Evolutionary conservation across 495 filamentous ascomycete species (phyloP).

Genomic region (Diplogelasinospora grovesii): DNA sequence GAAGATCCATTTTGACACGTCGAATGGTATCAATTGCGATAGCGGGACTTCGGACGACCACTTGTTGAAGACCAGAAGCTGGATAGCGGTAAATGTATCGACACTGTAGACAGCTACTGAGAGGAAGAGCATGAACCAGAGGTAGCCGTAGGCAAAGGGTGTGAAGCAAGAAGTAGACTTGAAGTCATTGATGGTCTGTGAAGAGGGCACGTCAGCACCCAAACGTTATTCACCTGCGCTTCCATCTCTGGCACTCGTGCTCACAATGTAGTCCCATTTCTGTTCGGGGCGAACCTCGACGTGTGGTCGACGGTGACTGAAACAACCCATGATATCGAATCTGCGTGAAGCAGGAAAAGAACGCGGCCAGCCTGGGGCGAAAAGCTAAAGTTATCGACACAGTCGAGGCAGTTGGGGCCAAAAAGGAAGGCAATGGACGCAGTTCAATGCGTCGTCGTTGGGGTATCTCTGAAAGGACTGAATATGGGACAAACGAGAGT

Average conservation of each 20-base stretch:
- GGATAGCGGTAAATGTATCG: constrained; percentile 89
- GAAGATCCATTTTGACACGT: constrained; percentile 80
- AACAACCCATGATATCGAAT: constrained; percentile 60
- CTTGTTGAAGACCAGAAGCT: constrained; percentile 72
- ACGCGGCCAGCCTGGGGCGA: constrained; percentile 11
- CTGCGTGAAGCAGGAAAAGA: constrained; percentile 10
- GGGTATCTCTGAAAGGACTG: constrained; percentile 20
- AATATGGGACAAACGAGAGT: constrained; percentile 5
- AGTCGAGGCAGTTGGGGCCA: constrained; percentile 17
- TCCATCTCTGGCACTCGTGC: constrained; percentile 32
- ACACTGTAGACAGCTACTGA: constrained; percentile 80
- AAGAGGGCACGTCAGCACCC: neutral
- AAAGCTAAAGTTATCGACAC: constrained; percentile 24
- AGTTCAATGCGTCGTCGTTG: constrained; percentile 20
- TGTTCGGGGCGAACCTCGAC: constrained; percentile 66
- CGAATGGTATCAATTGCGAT: constrained; percentile 50
- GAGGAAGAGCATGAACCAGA: constrained; percentile 72
- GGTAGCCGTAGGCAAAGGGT: constrained; percentile 73
- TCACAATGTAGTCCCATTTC: constrained; percentile 92
- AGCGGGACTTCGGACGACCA: constrained; percentile 51
- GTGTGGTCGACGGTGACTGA: constrained; percentile 60
- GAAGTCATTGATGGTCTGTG: constrained; percentile 86
- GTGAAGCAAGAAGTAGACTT: constrained; percentile 69
- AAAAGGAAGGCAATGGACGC: constrained; percentile 25
- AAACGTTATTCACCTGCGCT: neutral